Evolutionary conservation across 768 basidiomycete genomes (phyloP).

Genomic region (Pholiota molesta): DNA sequence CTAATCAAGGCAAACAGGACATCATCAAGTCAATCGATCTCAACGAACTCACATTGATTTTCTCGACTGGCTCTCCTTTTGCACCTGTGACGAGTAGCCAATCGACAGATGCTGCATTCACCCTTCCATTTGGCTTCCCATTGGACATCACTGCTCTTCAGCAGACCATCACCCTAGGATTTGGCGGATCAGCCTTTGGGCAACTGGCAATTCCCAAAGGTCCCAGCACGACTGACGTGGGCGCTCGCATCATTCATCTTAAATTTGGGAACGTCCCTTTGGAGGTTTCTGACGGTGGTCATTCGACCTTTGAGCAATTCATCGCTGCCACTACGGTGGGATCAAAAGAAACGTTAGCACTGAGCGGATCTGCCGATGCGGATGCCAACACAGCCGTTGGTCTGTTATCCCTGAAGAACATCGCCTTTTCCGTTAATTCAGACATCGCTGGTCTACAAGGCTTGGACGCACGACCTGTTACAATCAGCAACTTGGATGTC

Average conservation of each 20-base stretch:
- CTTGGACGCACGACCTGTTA: conserved; percentile 57
- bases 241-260: conserved; percentile 60
- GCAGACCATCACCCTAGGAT: conserved; percentile 59
- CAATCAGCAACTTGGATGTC: conserved; percentile 63
- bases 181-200: conserved; percentile 57
- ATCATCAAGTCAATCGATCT: conserved; percentile 68
- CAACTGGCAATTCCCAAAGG: conserved; percentile 60
- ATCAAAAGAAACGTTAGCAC: conserved; percentile 42
- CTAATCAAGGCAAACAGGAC: conserved; percentile 60
- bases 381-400: conserved; percentile 71
- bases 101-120: conserved; percentile 64
- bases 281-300: conserved; percentile 49
- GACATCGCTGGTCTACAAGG: conserved; percentile 67
- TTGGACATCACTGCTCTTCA: conserved; percentile 65
- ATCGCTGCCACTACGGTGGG: conserved; percentile 61
- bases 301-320: conserved; percentile 61
- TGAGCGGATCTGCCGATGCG: conserved; percentile 59
- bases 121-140: conserved; percentile 71
- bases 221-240: conserved; percentile 63
- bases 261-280: conserved; percentile 64
- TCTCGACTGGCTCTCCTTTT: conserved; percentile 60
- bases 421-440: conserved; percentile 61
- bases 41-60: conserved; percentile 60
- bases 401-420: conserved; percentile 55
- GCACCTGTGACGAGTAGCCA: conserved; percentile 60